phyloP scores from a whole-genome alignment of 495 filamentous ascomycete genomes.

The Cladorrhinum samala region DNA sequence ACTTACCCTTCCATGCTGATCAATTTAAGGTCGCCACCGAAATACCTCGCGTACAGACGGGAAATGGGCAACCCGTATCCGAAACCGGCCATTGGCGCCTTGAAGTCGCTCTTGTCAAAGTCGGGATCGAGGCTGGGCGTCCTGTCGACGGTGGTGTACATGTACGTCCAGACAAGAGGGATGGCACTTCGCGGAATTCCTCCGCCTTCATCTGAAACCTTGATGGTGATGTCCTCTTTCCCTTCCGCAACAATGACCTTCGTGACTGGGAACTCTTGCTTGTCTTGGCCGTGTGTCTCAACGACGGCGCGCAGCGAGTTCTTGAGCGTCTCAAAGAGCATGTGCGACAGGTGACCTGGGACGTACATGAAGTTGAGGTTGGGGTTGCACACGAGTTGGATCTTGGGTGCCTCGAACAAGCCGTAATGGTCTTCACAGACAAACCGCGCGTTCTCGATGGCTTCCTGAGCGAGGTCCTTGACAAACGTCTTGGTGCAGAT shows the following conservation, averaged over 20 bases:
- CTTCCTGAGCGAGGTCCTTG: constrained; percentile 89
- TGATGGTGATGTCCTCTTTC: constrained; percentile 97
- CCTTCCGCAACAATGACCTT: constrained; percentile 97
- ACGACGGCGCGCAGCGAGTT: constrained; percentile 96
- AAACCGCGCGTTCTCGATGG: constrained; percentile 96
- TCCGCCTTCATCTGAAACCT: constrained; percentile 92
- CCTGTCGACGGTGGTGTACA: constrained; percentile 97
- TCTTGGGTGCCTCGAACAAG: constrained; percentile 92
- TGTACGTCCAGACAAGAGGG: constrained; percentile 97
- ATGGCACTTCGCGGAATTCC: constrained; percentile 88
- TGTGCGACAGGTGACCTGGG: constrained; percentile 93
- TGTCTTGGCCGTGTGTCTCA: constrained; percentile 89
- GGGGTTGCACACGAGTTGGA: constrained; percentile 90
- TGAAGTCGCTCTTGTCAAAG: constrained; percentile 99
- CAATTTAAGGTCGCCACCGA: constrained; percentile 92
- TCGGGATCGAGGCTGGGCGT: constrained; percentile 93
- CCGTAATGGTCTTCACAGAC: constrained; percentile 99
- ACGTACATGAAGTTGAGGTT: constrained; percentile 99
- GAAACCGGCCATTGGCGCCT: constrained; percentile 98
- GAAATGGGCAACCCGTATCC: constrained; percentile 94
- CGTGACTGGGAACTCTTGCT: constrained; percentile 90
- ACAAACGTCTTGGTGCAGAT: constrained; percentile 99
- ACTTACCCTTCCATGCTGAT: constrained; percentile 99
- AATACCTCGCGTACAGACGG: constrained; percentile 91
- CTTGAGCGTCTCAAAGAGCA: constrained; percentile 98